Conservation (phyloP, 768 basidiomycete species). For the Suillus plorans region DNA sequence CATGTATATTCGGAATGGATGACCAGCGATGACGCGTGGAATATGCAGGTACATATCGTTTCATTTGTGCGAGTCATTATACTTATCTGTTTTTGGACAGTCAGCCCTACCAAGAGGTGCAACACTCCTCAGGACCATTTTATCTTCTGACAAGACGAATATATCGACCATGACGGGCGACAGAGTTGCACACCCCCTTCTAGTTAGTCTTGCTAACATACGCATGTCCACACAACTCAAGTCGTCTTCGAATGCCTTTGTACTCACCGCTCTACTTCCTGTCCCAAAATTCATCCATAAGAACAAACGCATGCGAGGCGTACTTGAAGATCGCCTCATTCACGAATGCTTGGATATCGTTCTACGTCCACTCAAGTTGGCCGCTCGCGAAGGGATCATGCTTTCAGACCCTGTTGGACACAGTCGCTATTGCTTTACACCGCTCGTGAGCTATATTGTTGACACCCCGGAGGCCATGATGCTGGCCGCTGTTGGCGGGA, state of each 20-base stretch:
- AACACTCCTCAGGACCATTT: constrained; percentile 24
- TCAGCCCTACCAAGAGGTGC: constrained; percentile 17
- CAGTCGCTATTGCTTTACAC: too few relatives aligned
- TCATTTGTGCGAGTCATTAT: constrained; percentile 1
- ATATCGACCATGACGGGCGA: too few relatives aligned
- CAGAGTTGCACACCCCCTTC: too few relatives aligned
- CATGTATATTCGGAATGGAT: too few relatives aligned
- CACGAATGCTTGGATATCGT: constrained; percentile 20
- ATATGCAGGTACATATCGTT: constrained; percentile 19
- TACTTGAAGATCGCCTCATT: constrained; percentile 26
- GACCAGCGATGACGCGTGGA: neutral
- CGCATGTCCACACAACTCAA: constrained; percentile 26
- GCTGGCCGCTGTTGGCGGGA: too few relatives aligned
- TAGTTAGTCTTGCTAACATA: constrained; percentile 25
- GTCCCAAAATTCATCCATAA: constrained; percentile 23
- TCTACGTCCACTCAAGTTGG: neutral
- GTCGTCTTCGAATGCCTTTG: constrained; percentile 25
- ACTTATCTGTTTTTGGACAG: constrained; percentile 6
- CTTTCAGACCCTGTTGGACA: too few relatives aligned
- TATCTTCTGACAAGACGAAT: constrained; percentile 14
- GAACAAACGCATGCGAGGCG: constrained; percentile 18
- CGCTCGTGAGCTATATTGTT: too few relatives aligned
- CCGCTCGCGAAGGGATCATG: too few relatives aligned
- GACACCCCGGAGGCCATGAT: too few relatives aligned
- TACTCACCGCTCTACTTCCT: constrained; percentile 10